Evolutionary conservation across 371 early-diverging fungal species (phyloP).

Genomic region (Rhizomucor miehei): DNA sequence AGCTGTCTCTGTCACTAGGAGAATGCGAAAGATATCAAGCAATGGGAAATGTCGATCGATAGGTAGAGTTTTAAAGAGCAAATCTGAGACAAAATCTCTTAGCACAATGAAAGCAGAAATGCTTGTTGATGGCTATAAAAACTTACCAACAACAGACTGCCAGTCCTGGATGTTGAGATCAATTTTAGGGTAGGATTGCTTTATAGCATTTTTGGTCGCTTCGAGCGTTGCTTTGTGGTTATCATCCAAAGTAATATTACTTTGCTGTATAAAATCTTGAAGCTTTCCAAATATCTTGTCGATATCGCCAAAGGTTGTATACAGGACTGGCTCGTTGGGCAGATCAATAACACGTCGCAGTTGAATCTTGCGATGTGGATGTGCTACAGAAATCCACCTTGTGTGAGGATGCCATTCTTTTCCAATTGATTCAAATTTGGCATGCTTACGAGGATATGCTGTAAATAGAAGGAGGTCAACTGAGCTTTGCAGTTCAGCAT

Average conservation of each 20-base stretch:
- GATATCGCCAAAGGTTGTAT: constrained; percentile 45
- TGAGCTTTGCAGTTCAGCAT: constrained; percentile 57
- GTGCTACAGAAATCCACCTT: constrained; percentile 52
- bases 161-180: no score
- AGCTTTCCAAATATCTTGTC: constrained; percentile 62
- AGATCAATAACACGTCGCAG: constrained; percentile 34
- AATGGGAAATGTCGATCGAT: constrained; percentile 59
- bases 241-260: constrained; percentile 20
- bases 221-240: constrained; percentile 14
- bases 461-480: constrained; percentile 63
- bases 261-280: constrained; percentile 32
- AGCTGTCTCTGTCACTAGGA: constrained; percentile 44
- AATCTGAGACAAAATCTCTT: constrained; percentile 17
- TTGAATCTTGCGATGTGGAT: constrained; percentile 56
- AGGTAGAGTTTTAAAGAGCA: constrained; percentile 33
- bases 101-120: background rate
- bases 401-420: no score
- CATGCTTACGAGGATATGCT: constrained; percentile 64
- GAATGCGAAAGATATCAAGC: constrained; percentile 62
- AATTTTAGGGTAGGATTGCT: no score
- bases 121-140: background rate
- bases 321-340: constrained; percentile 55
- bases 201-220: background rate
- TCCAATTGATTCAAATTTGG: background rate
- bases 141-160: background rate